Evolutionary conservation across 129 eudicot genomes (phyloP), one percentile per base, ranked within the genome.

Genomic region (Flaveria ramosissima): DNA sequence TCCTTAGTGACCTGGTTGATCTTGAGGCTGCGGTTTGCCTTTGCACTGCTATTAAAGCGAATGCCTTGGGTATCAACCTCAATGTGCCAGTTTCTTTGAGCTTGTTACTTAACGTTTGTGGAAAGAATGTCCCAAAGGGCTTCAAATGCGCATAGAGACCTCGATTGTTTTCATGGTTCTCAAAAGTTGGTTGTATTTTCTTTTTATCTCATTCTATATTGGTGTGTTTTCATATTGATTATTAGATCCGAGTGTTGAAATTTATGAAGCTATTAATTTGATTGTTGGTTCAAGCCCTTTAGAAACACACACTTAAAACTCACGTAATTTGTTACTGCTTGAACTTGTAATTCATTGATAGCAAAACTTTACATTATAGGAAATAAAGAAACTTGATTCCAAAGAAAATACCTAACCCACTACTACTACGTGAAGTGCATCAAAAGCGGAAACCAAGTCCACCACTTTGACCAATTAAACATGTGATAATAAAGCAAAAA

Each of bases 21-120:
- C 84, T 91, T n/a, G 97, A 89, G 78, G 97, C 97, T 9, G 97
- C 97, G 2, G 83, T 89, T 6, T 91, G 97, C 80, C 94, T 91
- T 72, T 91, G 97, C 87, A 91, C 94, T 0, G 97, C 97, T 41
- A 81, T 91, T n/a, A 88, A 88, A 76, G 97, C 94, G 39, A 85
- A 86, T 63, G 67, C 86, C 0, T 77, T 88, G 78, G 97, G 97
- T 1, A 88, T 85, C 66, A 66, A 88, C 81, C 91, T 91, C 27
- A 83, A 86, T 50, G 76, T 91, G 8, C 89, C 97, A 0, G 65
- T 88, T 56, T 80, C 88, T 6, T 74, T 91, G 45, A 91, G 88
- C 87, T 68, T 88, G 74, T 78, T 91, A 71, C 82, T 91, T 26
- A 91, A 91, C 70, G 65, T 64, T 36, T 91, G 97, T 78, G 88